Conservation (phyloP, 495 filamentous ascomycete genomes). For the Tricharina praecox region DNA sequence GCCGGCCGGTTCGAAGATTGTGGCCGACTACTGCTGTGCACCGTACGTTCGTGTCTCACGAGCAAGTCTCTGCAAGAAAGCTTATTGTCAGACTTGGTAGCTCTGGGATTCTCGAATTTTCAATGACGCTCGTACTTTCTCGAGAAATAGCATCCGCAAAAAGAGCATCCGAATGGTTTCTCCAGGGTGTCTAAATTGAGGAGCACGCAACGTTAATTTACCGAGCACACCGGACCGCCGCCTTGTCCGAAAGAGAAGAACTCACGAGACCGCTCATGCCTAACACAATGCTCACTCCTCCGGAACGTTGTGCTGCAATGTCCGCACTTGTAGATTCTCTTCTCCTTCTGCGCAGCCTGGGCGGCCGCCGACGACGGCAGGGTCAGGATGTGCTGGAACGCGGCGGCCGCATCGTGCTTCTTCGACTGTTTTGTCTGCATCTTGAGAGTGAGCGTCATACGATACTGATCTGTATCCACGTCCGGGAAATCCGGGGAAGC, state of each 20-base stretch:
- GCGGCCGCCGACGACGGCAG: constrained; percentile 1
- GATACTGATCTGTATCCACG: neutral
- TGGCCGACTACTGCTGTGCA: constrained; percentile 2
- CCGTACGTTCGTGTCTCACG: constrained; percentile 7
- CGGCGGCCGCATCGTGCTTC: constrained; percentile 1
- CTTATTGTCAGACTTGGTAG: neutral
- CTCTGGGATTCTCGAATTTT: neutral
- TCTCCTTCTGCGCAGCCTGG: constrained; percentile 3
- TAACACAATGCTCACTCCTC: constrained; percentile 6
- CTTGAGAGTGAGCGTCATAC: neutral
- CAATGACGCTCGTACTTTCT: constrained; percentile 3
- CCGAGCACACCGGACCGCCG: too few relatives aligned
- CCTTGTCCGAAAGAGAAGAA: neutral
- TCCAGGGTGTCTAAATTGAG: constrained; percentile 6
- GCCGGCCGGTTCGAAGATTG: neutral
- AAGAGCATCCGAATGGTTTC: constrained; percentile 5
- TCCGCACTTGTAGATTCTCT: constrained; percentile 6
- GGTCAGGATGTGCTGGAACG: constrained; percentile 6
- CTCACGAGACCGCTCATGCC: constrained; percentile 7
- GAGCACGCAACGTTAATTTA: neutral
- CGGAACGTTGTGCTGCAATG: constrained; percentile 6
- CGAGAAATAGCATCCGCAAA: constrained; percentile 7
- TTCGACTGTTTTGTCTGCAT: neutral
- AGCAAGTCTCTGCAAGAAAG: constrained; percentile 3
- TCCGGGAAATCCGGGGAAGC: constrained; percentile 2